These are phyloP conservation scores for Aspergillus pseudotamarii DNA, from an alignment of 2,329 filamentous ascomycete genomes.

Conservation along the genomic window DNA sequence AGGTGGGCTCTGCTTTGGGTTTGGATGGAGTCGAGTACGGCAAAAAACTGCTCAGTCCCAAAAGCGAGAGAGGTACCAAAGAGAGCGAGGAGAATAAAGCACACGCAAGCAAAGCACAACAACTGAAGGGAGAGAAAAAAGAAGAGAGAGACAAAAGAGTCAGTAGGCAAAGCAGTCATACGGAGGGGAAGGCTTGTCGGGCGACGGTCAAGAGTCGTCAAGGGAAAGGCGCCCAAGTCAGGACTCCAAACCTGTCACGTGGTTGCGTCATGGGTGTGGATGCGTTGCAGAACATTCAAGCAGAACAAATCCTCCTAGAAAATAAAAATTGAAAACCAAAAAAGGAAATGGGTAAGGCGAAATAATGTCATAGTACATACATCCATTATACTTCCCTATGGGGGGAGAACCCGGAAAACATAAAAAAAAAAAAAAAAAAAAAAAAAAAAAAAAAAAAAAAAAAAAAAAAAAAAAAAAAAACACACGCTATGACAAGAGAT, in stretches of 20 bases:
- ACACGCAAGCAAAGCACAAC: conserved; percentile 11
- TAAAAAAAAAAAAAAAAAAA: neutral
- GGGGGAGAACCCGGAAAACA: neutral
- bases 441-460: neutral
- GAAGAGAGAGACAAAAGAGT: conserved; percentile 8
- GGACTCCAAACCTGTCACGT: conserved; percentile 33
- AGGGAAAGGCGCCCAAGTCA: conserved; percentile 28
- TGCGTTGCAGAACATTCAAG: conserved; percentile 23
- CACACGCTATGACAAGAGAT: too few species aligned
- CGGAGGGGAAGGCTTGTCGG: conserved; percentile 24
- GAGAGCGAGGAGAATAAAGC: conserved; percentile 8
- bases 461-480: neutral
- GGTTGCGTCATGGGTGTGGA: conserved; percentile 38
- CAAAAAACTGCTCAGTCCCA: conserved; percentile 17
- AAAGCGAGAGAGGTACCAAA: conserved; percentile 12
- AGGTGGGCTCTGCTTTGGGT: conserved; percentile 11
- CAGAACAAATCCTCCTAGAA: neutral
- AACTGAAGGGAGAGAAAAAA: conserved; percentile 11
- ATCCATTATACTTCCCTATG: neutral
- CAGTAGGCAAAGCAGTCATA: conserved; percentile 1
- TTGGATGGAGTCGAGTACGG: conserved; percentile 6
- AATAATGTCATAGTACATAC: conserved; percentile 1
- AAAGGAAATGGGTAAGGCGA: neutral
- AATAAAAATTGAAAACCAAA: neutral
- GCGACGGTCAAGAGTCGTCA: conserved; percentile 18